Evolutionary conservation across 2,329 filamentous ascomycete genomes (phyloP), one percentile per base, ranked within the genome.

Genomic region (Colletotrichum acutatum): DNA sequence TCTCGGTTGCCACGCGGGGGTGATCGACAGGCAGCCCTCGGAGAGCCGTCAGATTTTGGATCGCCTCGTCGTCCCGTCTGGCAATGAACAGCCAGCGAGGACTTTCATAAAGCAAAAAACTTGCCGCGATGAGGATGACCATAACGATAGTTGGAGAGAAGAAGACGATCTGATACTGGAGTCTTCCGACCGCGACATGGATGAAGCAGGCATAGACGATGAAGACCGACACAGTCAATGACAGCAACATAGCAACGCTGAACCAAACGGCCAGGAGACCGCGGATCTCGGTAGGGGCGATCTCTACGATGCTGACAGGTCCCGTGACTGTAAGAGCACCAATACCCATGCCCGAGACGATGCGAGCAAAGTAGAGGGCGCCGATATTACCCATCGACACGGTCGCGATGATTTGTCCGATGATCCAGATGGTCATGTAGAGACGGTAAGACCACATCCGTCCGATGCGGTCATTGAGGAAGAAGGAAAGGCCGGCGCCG

Each of bases 391-490:
- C 42, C 24, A 74, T 63, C 0, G 77, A 74, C 57, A 79, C 78
- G 8, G 77, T 80, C 3, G 80, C 78, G 24, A 83, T 78, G 34
- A 83, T 74, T 46, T 83, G 79, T 24, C 82, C 81, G 54, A 80
- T 74, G 63, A 81, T 78, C 76, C 78, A 83, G 60, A 83, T 75
- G 34, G 70, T 14, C 37, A 78, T 78, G 75, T 86, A 85, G 1
- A 85, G 74, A 0, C 83, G 80, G 7, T 78, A 78, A 1, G 83
- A 82, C 83, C 83, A 84, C 26, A 82, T 76, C 1, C 83, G 80
- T 1, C 84, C 83, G 26, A 84, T 78, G 6, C 79, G 77, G 70
- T 85, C 77, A 75, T 84, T 87, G 85, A 84, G 70, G 75, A 84
- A 82, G 76, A 82, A 84, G 5, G 81, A 81, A 4, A 81, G 66